Evolutionary conservation across 345 rosid genomes (phyloP).

Genomic region (Anacardium occidentale): DNA sequence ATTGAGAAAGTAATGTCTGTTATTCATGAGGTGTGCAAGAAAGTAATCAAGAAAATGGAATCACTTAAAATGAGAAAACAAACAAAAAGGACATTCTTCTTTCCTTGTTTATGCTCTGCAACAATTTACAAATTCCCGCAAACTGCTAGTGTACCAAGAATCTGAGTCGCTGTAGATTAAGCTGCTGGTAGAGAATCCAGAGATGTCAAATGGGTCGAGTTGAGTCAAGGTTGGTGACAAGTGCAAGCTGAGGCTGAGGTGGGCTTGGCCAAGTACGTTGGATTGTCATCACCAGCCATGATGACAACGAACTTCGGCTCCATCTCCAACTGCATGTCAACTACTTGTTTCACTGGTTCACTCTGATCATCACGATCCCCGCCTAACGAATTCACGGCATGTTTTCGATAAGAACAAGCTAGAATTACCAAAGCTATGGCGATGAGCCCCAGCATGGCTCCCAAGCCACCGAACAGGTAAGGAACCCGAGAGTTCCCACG

Average conservation of each 20-base stretch:
- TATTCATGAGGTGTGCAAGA: too few relatives aligned
- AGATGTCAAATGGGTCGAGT: too few relatives aligned
- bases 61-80: too few relatives aligned
- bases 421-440: conserved; percentile 41
- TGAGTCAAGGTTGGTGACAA: background rate
- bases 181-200: too few relatives aligned
- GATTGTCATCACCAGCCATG: conserved; percentile 63
- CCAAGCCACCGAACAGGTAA: conserved; percentile 50
- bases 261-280: conserved; percentile 59
- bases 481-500: conserved; percentile 47
- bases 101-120: conserved; percentile 1
- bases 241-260: conserved; percentile 7
- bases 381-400: conserved; percentile 7
- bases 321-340: conserved; percentile 38
- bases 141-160: too few relatives aligned
- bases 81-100: too few relatives aligned
- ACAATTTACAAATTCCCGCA: conserved; percentile 5
- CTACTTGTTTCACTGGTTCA: conserved; percentile 15
- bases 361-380: background rate
- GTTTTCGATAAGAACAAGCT: conserved; percentile 41
- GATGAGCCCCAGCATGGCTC: conserved; percentile 47
- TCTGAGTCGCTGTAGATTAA: too few relatives aligned
- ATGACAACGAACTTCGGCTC: conserved; percentile 70
- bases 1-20: too few relatives aligned
- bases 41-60: too few relatives aligned